phyloP scores from a whole-genome alignment of 352 stramenopile genomes.

The Thalassiosira sp. region DNA sequence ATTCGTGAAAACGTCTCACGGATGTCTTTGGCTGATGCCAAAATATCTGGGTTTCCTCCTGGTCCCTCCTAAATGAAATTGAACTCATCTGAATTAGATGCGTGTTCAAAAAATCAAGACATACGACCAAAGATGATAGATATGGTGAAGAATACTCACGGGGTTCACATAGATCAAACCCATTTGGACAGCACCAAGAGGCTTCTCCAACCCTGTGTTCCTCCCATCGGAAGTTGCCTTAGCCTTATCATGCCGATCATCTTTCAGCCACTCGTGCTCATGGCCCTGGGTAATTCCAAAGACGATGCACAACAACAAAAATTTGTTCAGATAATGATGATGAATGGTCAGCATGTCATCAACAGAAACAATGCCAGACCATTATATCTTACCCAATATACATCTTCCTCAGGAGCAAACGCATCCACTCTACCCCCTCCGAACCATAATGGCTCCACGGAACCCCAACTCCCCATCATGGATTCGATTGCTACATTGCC shows the following conservation, averaged over 20 bases:
- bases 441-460: constrained; percentile 68
- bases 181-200: constrained; percentile 73
- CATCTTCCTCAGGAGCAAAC: constrained; percentile 66
- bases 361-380: too few relatives aligned
- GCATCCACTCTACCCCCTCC: constrained; percentile 67
- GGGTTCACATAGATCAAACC: constrained; percentile 82
- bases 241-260: constrained; percentile 47
- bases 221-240: constrained; percentile 4
- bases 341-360: too few relatives aligned
- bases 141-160: too few relatives aligned
- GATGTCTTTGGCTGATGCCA: constrained; percentile 69
- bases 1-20: constrained; percentile 76
- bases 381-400: too few relatives aligned
- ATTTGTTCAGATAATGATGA: too few relatives aligned
- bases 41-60: constrained; percentile 60
- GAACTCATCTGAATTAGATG: too few relatives aligned
- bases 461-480: constrained; percentile 59
- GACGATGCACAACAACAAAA: too few relatives aligned
- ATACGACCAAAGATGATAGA: too few relatives aligned
- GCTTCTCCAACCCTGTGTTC: constrained; percentile 56
- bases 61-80: too few relatives aligned
- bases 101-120: too few relatives aligned
- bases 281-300: too few relatives aligned
- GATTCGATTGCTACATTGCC: constrained; percentile 76
- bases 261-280: constrained; percentile 65